Evolutionary conservation across 371 early-diverging fungal genomes (phyloP).

Genomic region (Batrachochytrium dendrobatidis): DNA sequence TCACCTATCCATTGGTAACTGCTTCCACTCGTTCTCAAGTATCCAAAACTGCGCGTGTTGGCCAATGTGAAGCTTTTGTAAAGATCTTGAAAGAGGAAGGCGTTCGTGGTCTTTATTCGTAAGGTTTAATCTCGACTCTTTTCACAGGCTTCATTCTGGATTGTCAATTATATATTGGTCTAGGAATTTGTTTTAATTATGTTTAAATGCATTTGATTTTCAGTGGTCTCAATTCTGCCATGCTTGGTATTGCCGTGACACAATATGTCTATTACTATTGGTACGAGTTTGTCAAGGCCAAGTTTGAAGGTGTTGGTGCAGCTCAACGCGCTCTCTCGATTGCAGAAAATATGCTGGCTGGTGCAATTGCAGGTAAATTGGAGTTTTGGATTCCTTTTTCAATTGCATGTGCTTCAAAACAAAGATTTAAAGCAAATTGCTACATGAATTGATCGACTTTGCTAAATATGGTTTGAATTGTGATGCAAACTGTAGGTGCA

Average conservation of each 20-base stretch:
- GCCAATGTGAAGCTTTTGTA: conserved; percentile 64
- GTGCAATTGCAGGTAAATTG: conserved; percentile 74
- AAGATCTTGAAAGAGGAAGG: conserved; percentile 89
- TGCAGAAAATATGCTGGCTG: conserved; percentile 80
- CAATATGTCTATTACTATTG: conserved; percentile 93
- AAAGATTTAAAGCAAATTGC: too few relatives aligned
- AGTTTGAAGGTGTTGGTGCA: conserved; percentile 60
- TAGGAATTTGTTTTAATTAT: conserved; percentile 3
- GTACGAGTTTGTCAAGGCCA: conserved; percentile 83
- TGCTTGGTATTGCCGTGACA: conserved; percentile 92
- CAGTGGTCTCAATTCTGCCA: conserved; percentile 90
- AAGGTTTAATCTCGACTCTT: conserved; percentile 37
- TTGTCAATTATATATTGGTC: not conserved
- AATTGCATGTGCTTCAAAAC: conserved; percentile 13
- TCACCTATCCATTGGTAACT: conserved; percentile 92
- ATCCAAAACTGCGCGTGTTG: conserved; percentile 54
- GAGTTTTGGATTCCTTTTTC: conserved; percentile 2
- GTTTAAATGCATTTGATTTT: not conserved
- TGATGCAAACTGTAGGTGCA: not conserved
- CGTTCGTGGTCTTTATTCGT: conserved; percentile 81
- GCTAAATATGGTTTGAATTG: not conserved
- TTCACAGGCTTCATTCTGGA: not conserved
- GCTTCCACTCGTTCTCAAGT: conserved; percentile 86
- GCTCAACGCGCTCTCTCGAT: conserved; percentile 62
- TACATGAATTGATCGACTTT: too few relatives aligned